Evolutionary conservation across 305 asterid genomes (phyloP), one percentile per base, ranked within the genome.

Genomic region (Rubia peregrina): DNA sequence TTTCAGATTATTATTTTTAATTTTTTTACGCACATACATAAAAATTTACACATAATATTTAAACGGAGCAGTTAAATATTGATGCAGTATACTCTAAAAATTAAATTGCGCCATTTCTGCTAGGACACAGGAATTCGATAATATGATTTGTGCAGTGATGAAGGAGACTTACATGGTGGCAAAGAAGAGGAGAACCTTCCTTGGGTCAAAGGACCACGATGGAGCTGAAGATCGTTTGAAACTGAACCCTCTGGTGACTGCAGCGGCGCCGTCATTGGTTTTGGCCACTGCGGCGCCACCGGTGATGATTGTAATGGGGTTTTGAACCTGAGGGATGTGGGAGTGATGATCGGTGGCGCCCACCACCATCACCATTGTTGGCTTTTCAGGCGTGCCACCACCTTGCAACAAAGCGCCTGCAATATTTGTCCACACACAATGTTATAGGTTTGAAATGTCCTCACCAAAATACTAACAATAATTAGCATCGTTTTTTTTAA

Each of bases 321-420:
- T 91, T 67, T 86, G 95, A 75, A 69, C 73, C 68, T 83, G 91
- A 19, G 82, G 79, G 16, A 33, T 66, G 70, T 13, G 24, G 62
- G 84, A 16, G 68, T 64, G 68, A 62, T 81, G 86, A 56, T 89
- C 88, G 16, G 78, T 68, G 81, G 91, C 30, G 74, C 89, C 91
- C 84, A 76, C 42, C 38, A 78, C 71, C 81, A 80, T 72, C 55
- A 74, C 68, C 53, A 70, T 71, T 41, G 80, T 71, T 41, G 80
- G 70, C 87, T 90, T 92, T 82, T 92, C 98, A 61, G 85, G 96
- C 90, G 79, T 82, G 92, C 85, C 71, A 42, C 75, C 78, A 71
- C 85, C 95, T 43, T 76, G 83, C 65, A 69, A 56, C 75, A 80
- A 76, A 68, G 85, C 60, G 65, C 79, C 89, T 91, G 95, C 88